Base-by-base conservation (phyloP, 257 asterid genomes). In the Dorcoceras hygrometricum region DNA sequence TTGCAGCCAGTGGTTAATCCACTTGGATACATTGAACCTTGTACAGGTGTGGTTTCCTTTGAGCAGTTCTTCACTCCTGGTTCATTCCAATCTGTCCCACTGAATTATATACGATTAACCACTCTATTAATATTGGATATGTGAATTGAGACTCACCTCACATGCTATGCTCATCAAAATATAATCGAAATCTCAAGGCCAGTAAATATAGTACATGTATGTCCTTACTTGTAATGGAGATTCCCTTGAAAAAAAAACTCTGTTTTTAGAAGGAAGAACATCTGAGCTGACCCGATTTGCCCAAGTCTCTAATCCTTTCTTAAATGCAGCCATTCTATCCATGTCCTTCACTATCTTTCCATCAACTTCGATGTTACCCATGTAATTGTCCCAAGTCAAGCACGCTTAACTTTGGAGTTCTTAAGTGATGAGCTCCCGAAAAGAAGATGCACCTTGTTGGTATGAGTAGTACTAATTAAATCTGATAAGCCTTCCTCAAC, bases 271-370 rank as follows among this genome's bases (percentile, higher is more conserved):
- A 23, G 73, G 29, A 63, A 71, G 34, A 8, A 80, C 74, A 19
- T 62, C 29, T 10, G 79, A 51, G 2, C 78, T 79, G 5, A 80
- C 72, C 88, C 88, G 80, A 5, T 68, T 80, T 20, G 77, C 74
- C 86, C 88, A 80, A 11, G 82, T 77, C 26, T 28, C 65, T 24
- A 83, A 60, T 16, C 73, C 88, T 61, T 25, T 69, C 16, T 59
- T 65, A 10, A 75, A 80, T 24, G 86, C 84, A 29, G 14, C 68
- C 64, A 76, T 79, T 8, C 88, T 79, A 28, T 83, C 78, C 83
- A 80, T 83, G 43, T 83, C 88, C 62, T 78, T 78, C 28, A 20
- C 18, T 67, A 71, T 54, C 59, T 39, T 48, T 23, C 73, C 77
- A 63, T 29, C 75, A 9, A 29, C 60, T 20, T 71, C 63, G 31